phyloP scores from a whole-genome alignment of 176 grass and related monocot genomes.

The Cenchrus americanus region DNA sequence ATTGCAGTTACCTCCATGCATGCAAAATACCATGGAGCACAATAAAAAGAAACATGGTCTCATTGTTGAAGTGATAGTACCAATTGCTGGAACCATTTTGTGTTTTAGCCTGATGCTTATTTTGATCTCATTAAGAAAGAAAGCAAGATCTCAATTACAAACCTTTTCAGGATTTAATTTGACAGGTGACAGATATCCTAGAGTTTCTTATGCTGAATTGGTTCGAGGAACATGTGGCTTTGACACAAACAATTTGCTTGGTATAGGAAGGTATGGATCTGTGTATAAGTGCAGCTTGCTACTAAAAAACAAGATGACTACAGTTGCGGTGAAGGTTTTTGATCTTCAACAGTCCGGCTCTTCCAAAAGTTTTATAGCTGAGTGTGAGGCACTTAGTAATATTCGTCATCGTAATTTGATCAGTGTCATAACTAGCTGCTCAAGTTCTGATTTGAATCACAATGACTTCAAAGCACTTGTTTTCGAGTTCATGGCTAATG shows the following conservation, averaged over 20 bases:
- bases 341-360: constrained; percentile 36
- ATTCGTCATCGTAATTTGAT: constrained; percentile 48
- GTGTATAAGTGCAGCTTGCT: constrained; percentile 36
- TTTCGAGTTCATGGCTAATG: constrained; percentile 50
- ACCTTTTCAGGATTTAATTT: background rate
- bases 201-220: constrained; percentile 43
- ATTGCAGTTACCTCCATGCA: constrained; percentile 37
- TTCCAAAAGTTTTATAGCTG: constrained; percentile 36
- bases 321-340: constrained; percentile 46
- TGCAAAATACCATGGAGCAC: background rate
- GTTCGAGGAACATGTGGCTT: constrained; percentile 29
- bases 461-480: constrained; percentile 51
- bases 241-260: constrained; percentile 33
- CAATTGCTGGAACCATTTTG: background rate
- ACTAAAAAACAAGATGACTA: background rate
- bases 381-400: constrained; percentile 40
- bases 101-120: background rate
- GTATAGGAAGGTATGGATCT: constrained; percentile 38
- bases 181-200: background rate
- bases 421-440: constrained; percentile 39
- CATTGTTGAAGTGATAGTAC: background rate
- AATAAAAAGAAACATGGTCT: background rate
- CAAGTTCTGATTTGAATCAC: constrained; percentile 1
- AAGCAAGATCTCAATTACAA: background rate
- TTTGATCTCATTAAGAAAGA: background rate